Evolutionary conservation across 2,329 filamentous ascomycete species (phyloP).

Genomic region (Lachnellula hyalina): DNA sequence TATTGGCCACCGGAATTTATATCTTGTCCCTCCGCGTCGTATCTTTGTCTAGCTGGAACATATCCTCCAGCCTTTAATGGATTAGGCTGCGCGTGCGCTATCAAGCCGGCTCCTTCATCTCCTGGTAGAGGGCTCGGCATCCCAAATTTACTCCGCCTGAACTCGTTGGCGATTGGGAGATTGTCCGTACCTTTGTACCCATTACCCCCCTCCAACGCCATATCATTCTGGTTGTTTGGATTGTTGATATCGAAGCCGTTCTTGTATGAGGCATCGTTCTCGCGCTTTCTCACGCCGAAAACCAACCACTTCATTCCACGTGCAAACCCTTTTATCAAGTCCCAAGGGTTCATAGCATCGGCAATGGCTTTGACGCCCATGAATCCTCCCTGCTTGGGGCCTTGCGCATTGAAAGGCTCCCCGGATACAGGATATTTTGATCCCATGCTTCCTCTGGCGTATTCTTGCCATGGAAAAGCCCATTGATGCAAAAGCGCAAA

Average conservation of each 20-base stretch:
- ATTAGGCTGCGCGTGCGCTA: conserved; percentile 29
- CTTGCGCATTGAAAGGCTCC: conserved; percentile 38
- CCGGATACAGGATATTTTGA: conserved; percentile 25
- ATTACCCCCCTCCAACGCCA: conserved; percentile 18
- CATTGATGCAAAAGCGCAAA: conserved; percentile 76
- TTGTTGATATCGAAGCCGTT: conserved; percentile 11
- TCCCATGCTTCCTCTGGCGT: conserved; percentile 33
- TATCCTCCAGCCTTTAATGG: conserved; percentile 22
- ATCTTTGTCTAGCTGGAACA: conserved; percentile 26
- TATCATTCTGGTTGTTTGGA: conserved; percentile 17
- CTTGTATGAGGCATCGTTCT: conserved; percentile 47
- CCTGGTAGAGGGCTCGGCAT: conserved; percentile 15
- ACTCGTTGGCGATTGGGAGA: conserved; percentile 30
- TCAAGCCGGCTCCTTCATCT: conserved; percentile 28
- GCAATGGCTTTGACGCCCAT: conserved; percentile 59
- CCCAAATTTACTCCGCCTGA: conserved; percentile 26
- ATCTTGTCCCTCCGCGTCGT: conserved; percentile 25
- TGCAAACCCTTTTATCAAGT: conserved; percentile 71
- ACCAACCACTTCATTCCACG: conserved; percentile 66
- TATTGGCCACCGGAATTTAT: conserved; percentile 13
- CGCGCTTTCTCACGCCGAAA: conserved; percentile 60
- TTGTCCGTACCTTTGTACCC: conserved; percentile 17
- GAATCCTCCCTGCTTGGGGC: conserved; percentile 57
- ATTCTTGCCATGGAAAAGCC: conserved; percentile 74
- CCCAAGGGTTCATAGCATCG: conserved; percentile 76